Evolutionary conservation across 306 rosid species (phyloP), one percentile per base, ranked within the genome.

Genomic region (Arachis hypogaea): DNA sequence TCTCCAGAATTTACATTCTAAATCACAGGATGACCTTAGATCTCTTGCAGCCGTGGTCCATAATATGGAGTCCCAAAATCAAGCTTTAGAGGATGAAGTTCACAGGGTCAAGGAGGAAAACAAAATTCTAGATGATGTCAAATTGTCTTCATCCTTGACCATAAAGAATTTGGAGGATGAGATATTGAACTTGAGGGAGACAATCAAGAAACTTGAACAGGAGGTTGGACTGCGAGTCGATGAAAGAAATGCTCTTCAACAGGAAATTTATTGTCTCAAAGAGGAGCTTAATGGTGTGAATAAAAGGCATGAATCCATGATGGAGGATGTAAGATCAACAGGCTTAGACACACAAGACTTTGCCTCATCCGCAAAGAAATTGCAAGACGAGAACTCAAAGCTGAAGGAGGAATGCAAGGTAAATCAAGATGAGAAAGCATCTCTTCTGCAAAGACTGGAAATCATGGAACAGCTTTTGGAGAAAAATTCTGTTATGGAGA

Each of bases 161-260:
- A 73, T 88, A 43, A 79, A 77, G 66, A 78, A 59, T 76, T 77
- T 95, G 73, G 92, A 90, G 81, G 90, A 83, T 68, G 98, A 95
- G 80, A 85, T 90, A 56, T 85, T 80, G 58, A 90, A 78, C 73
- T 69, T 90, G 83, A 87, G 87, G 88, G 90, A 82, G 86, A 88
- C 79, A 49, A 87, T 90, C 68, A 69, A 75, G 86, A 87, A 81
- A 70, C 89, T 92, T 30, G 99, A 95, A 63, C 89, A 75, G 40
- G 92, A 86, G 64, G 88, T 92, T 76, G 93, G 76, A 74, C 71
- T 84, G 74, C 88, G 86, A 73, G 83, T 87, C 28, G 88, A 86
- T 82, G 85, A 95, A 84, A 87, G 97, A 81, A 87, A 95, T 67
- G 90, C 93, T 76, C 96, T 92, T 75, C 98, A 90, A 87, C 93